These are phyloP conservation scores for Cyclostephanos tholiformis DNA, from an alignment of 108 stramenopile species.

Conservation along the genomic window DNA sequence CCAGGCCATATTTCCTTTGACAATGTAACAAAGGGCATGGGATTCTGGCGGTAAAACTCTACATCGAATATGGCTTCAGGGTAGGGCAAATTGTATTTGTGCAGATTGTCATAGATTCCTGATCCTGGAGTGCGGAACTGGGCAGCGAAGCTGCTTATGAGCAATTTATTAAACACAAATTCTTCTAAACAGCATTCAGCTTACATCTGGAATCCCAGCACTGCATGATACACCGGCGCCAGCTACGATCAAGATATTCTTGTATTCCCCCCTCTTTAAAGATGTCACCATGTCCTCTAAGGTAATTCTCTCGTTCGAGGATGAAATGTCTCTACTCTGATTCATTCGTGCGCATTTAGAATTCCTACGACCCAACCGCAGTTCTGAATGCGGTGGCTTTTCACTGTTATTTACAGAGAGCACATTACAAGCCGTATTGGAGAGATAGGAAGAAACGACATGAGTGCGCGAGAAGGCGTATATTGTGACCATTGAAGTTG, in stretches of 20 bases:
- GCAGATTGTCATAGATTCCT: slow-evolving; percentile 80
- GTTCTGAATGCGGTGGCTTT: background rate
- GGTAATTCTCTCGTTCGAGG: slow-evolving; percentile 13
- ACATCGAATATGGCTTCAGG: slow-evolving; percentile 94
- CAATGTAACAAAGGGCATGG: slow-evolving; percentile 73
- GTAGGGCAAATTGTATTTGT: slow-evolving; percentile 86
- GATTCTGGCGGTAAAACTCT: slow-evolving; percentile 77
- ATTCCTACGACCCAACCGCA: background rate
- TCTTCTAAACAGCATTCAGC: background rate
- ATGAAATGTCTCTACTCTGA: slow-evolving; percentile 18
- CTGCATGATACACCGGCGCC: slow-evolving; percentile 43
- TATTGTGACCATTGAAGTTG: background rate
- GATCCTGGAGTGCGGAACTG: background rate
- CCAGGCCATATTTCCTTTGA: slow-evolving; percentile 89
- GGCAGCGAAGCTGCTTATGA: background rate
- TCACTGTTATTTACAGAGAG: background rate
- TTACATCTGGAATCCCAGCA: slow-evolving; percentile 44
- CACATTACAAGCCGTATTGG: background rate
- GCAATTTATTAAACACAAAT: background rate
- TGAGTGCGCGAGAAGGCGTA: slow-evolving; percentile 8
- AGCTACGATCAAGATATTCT: slow-evolving; percentile 31
- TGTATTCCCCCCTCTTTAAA: slow-evolving; percentile 13
- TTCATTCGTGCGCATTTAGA: slow-evolving; percentile 2
- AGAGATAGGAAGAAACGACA: background rate
- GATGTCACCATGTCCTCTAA: slow-evolving; percentile 35